Evolutionary conservation across 2,329 filamentous ascomycete genomes (phyloP), one percentile per base, ranked within the genome.

Genomic region (Calonectria leucothoes): DNA sequence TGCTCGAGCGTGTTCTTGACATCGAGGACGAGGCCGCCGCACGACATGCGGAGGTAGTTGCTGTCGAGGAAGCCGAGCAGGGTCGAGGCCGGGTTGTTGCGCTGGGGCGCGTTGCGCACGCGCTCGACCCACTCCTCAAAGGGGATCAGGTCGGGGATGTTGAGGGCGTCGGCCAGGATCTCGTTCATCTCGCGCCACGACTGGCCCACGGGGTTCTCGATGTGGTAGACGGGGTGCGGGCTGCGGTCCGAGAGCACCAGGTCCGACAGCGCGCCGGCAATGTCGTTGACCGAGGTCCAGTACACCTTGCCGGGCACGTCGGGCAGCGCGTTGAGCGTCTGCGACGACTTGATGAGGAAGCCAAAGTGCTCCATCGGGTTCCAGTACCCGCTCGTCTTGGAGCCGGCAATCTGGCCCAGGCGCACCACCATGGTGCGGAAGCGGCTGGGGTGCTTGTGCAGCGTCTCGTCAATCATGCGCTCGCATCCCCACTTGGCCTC

Each of bases 281-380:
- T 64, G 57, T 70, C 67, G 67, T 70, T 70, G 33, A 70, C 67
- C 7, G 67, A 33, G 6, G 57, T 64, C 67, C 67, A 70, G 45
- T 55, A 64, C 33, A 70, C 67, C 15, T 52, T 64, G 8, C 67
- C 67, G 17, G 25, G 33, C 20, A 70, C 76, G 0, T 78, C 77
- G 0, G 76, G 76, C 2, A 64, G 10, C 1, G 59, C 59, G 39
- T 64, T 64, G 37, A 78, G 12, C 1, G 76, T 78, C 57, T 78
- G 76, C 0, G 76, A 78, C 0, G 76, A 78, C 20, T 78, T 78
- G n/a, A 78, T 70, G 1, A 78, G 51, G n/a, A 78, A 78, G 0
- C 76, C 76, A 7, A 78, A 78, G 27, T 78, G 76, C 17, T 78
- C 76, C 76, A 78, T 78, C 0, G 76, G 76, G 66, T 78, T 78